Conservation (phyloP, 305 asterid species). For the Rubia tinctorum region DNA sequence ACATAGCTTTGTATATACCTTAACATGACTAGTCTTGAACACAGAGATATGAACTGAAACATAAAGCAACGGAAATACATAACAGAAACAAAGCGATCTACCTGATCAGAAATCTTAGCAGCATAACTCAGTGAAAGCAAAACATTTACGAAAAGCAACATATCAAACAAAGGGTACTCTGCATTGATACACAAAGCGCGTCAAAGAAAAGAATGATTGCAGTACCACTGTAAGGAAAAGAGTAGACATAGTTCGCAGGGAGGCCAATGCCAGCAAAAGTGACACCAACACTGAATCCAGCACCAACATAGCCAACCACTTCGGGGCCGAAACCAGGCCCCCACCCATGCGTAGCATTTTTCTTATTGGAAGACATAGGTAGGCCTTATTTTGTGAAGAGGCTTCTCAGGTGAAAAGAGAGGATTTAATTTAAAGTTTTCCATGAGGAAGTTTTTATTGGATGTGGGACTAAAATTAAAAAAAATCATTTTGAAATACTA, state of each 20-base stretch:
- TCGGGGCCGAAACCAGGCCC: slow-evolving; percentile 98
- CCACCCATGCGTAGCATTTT: slow-evolving; percentile 45
- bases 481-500: too few relatives aligned
- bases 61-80: background rate
- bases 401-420: too few relatives aligned
- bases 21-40: background rate
- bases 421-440: too few relatives aligned
- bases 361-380: too few relatives aligned
- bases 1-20: background rate
- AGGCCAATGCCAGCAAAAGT: slow-evolving; percentile 77
- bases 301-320: slow-evolving; percentile 83
- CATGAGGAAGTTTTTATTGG: too few relatives aligned
- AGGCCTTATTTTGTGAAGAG: too few relatives aligned
- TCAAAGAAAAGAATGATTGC: background rate
- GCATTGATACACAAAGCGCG: background rate
- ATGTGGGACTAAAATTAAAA: too few relatives aligned
- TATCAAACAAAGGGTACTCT: background rate
- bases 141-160: background rate
- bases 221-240: slow-evolving; percentile 58
- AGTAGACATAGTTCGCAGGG: slow-evolving; percentile 54
- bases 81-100: background rate
- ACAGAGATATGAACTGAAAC: background rate
- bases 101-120: background rate
- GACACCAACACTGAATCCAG: slow-evolving; percentile 84
- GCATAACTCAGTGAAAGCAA: background rate